phyloP scores from a whole-genome alignment of 305 asterid genomes.

The Solanum hybrid region DNA sequence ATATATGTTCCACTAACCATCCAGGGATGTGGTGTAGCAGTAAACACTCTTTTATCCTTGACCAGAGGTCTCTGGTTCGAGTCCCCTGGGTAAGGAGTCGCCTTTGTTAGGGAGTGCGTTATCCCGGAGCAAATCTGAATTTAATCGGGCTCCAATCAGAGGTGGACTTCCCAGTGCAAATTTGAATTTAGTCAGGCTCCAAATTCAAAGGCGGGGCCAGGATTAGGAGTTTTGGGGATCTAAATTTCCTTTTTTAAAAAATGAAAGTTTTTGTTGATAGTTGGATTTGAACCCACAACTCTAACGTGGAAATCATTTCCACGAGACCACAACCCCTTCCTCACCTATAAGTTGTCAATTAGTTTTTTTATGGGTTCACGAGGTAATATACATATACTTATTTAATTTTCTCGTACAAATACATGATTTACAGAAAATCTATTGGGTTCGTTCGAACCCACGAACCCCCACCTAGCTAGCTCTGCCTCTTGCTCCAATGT shows the following conservation, averaged over 20 bases:
- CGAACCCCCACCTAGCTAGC: neutral
- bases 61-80: no score
- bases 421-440: no score
- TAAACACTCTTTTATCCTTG: neutral
- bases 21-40: neutral
- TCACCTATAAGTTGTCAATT: neutral
- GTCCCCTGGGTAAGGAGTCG: neutral
- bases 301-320: neutral
- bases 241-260: no score
- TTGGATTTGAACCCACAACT: neutral
- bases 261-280: neutral
- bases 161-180: fast-evolving
- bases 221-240: neutral
- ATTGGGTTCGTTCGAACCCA: neutral
- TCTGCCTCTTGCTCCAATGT: neutral
- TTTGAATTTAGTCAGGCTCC: neutral
- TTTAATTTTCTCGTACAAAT: no score
- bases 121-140: neutral
- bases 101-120: neutral
- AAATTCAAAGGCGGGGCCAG: neutral
- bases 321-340: neutral
- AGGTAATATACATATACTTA: neutral
- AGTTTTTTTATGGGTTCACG: neutral
- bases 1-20: neutral
- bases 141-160: neutral